These are phyloP conservation scores for Scheffersomyces illinoinensis DNA, from an alignment of 1,139 yeast genomes.

Conservation along the genomic window DNA sequence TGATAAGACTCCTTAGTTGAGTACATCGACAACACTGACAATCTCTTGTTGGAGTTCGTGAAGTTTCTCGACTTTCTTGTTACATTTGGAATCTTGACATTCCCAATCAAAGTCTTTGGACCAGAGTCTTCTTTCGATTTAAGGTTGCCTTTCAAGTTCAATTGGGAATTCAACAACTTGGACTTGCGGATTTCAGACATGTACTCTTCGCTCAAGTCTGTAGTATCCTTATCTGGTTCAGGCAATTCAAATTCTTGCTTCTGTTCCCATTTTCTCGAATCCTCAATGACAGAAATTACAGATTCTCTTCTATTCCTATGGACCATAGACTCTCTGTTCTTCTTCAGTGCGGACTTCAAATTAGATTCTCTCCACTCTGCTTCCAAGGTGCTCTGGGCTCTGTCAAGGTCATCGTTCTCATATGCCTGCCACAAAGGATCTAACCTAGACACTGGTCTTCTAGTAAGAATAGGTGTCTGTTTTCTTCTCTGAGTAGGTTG, in stretches of 20 bases:
- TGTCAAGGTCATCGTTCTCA: constrained; percentile 49
- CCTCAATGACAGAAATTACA: constrained; percentile 24
- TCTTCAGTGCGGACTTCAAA: constrained; percentile 16
- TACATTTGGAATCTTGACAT: constrained; percentile 67
- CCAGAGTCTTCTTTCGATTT: constrained; percentile 11
- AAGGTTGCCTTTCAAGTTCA: constrained; percentile 33
- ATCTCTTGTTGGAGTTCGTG: constrained; percentile 62
- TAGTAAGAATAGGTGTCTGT: constrained; percentile 43
- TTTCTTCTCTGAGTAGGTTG: constrained; percentile 41
- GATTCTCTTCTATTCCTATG: constrained; percentile 12
- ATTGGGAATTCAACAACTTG: constrained; percentile 44
- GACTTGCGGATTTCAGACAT: constrained; percentile 47
- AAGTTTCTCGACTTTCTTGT: constrained; percentile 67
- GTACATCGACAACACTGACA: constrained; percentile 67
- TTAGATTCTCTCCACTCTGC: constrained; percentile 32
- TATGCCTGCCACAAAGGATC: constrained; percentile 62
- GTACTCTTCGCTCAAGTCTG: constrained; percentile 47
- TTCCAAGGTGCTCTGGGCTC: constrained; percentile 47
- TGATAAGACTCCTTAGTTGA: constrained; percentile 67
- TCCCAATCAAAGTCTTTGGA: constrained; percentile 49
- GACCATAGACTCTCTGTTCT: constrained; percentile 43
- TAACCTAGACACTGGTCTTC: constrained; percentile 69
- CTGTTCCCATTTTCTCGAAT: constrained; percentile 5
- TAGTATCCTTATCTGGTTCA: constrained; percentile 37
- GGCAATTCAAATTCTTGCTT: constrained; percentile 33